Evolutionary conservation across 2,329 filamentous ascomycete genomes (phyloP).

Genomic region (Epicoccum sorghinum): DNA sequence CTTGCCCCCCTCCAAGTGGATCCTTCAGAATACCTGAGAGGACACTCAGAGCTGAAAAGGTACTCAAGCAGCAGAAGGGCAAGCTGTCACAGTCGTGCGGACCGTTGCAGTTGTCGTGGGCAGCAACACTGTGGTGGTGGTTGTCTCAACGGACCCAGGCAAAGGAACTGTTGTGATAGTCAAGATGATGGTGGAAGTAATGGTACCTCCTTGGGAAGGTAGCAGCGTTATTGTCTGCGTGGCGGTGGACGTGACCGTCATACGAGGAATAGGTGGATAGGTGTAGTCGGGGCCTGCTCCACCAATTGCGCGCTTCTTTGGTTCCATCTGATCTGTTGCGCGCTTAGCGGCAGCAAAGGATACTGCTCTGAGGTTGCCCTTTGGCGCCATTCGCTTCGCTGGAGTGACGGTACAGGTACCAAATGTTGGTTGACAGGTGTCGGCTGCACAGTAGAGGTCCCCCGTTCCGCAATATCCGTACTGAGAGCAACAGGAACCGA

Average conservation of each 20-base stretch:
- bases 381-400: conserved; percentile 24
- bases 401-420: conserved; percentile 48
- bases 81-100: background rate
- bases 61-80: background rate
- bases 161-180: conserved; percentile 2
- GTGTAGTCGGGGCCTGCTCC: conserved; percentile 25
- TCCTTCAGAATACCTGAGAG: too few relatives aligned
- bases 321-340: background rate
- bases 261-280: conserved; percentile 21
- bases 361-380: conserved; percentile 17
- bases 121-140: background rate
- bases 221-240: conserved; percentile 8
- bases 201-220: background rate
- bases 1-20: too few relatives aligned
- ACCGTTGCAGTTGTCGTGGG: background rate
- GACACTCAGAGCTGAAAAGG: too few relatives aligned
- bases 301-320: conserved; percentile 13
- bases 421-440: conserved; percentile 24
- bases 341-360: conserved; percentile 12
- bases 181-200: conserved; percentile 1
- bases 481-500: conserved; percentile 14
- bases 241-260: conserved; percentile 9
- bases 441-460: conserved; percentile 4
- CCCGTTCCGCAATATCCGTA: conserved; percentile 4
- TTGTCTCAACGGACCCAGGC: conserved; percentile 4